phyloP scores from a whole-genome alignment of 805 yeast genomes.

The Ogataea allantospora region DNA sequence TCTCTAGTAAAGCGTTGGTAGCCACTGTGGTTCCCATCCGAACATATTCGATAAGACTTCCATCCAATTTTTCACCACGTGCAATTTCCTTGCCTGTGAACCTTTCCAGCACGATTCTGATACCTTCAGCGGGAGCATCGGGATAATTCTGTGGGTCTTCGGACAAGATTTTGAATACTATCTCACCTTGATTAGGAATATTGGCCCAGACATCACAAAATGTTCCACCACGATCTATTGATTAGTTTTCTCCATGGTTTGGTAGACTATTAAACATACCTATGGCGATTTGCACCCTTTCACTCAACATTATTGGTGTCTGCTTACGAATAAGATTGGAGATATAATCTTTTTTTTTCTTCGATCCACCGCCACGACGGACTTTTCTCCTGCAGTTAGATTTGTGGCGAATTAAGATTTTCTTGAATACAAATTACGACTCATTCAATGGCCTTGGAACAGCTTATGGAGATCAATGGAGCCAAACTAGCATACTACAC shows the following conservation, averaged over 20 bases:
- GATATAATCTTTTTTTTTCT: background rate
- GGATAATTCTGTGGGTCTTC: constrained; percentile 28
- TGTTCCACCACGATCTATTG: constrained; percentile 39
- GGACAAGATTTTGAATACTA: constrained; percentile 30
- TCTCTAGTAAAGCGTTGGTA: constrained; percentile 25
- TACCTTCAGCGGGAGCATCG: constrained; percentile 30
- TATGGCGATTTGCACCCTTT: constrained; percentile 15
- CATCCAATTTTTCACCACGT: constrained; percentile 19
- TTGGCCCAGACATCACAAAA: constrained; percentile 48
- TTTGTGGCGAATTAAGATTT: constrained; percentile 2
- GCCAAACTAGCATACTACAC: constrained; percentile 20
- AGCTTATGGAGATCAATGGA: constrained; percentile 15
- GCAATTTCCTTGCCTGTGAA: constrained; percentile 17
- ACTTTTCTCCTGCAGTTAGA: constrained; percentile 6
- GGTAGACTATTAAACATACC: constrained; percentile 5
- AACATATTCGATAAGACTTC: constrained; percentile 23
- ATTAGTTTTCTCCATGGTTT: constrained; percentile 1
- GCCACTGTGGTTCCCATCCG: constrained; percentile 31
- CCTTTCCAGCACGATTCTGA: constrained; percentile 23
- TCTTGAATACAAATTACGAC: too few species aligned
- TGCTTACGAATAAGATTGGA: background rate
- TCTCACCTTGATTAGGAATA: constrained; percentile 40
- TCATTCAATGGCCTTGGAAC: constrained; percentile 5
- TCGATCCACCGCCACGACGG: constrained; percentile 8
- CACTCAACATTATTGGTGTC: background rate